These are phyloP conservation scores for Lolium perenne DNA, from an alignment of 176 grass and related monocot genomes.

Conservation along the genomic window DNA sequence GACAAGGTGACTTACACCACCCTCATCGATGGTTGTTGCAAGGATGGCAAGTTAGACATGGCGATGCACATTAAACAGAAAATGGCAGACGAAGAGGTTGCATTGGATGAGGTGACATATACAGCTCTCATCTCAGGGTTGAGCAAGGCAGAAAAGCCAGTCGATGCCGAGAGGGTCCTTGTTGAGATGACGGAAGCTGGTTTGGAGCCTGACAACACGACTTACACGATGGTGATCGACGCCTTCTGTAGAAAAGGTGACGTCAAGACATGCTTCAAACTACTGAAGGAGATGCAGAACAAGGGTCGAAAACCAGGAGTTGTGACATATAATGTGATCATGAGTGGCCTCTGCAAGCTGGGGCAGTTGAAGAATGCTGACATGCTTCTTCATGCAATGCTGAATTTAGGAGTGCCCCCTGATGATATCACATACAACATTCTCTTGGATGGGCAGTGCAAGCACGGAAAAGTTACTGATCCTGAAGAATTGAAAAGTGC, in stretches of 20 bases:
- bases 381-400: conserved; percentile 81
- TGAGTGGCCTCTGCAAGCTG: conserved; percentile 83
- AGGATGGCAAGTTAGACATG: conserved; percentile 62
- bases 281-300: conserved; percentile 85
- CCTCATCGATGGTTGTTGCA: conserved; percentile 74
- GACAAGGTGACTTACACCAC: conserved; percentile 79
- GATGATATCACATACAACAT: conserved; percentile 95
- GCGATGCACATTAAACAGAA: conserved; percentile 57
- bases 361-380: conserved; percentile 85
- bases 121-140: conserved; percentile 68
- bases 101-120: conserved; percentile 75
- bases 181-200: conserved; percentile 64
- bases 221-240: conserved; percentile 91
- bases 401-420: conserved; percentile 66
- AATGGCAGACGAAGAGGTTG: conserved; percentile 58
- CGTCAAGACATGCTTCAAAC: conserved; percentile 69
- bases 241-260: conserved; percentile 75
- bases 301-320: conserved; percentile 63
- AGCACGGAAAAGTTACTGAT: conserved; percentile 56
- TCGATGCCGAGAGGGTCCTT: conserved; percentile 54
- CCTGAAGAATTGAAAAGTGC: conserved; percentile 66
- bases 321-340: conserved; percentile 88
- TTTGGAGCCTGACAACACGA: conserved; percentile 59
- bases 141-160: conserved; percentile 55
- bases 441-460: conserved; percentile 83